Evolutionary conservation across 805 yeast genomes (phyloP).

Genomic region (Sugiyamaella smithiae): DNA sequence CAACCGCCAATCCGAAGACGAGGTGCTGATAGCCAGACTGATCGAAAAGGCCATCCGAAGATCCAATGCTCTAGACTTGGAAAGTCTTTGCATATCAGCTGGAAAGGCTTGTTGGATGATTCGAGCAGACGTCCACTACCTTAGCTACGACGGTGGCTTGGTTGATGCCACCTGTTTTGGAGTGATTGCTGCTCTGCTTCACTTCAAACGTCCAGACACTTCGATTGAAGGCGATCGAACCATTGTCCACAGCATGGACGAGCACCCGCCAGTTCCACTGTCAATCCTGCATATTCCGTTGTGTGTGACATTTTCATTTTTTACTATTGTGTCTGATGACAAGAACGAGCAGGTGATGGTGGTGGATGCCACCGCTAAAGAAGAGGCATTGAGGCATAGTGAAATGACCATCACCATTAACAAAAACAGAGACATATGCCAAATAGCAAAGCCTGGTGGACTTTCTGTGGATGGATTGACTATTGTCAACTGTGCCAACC

Average conservation of each 20-base stretch:
- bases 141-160: conserved; percentile 90
- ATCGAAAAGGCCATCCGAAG: conserved; percentile 90
- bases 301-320: conserved; percentile 85
- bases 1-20: conserved; percentile 71
- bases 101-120: conserved; percentile 90
- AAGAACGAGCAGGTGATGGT: conserved; percentile 31
- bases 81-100: conserved; percentile 83
- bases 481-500: conserved; percentile 64
- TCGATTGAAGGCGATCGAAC: conserved; percentile 50
- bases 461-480: conserved; percentile 70
- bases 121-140: conserved; percentile 83
- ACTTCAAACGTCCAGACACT: conserved; percentile 80
- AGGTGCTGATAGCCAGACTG: conserved; percentile 72
- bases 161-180: conserved; percentile 90
- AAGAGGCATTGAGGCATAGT: conserved; percentile 75
- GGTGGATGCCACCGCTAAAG: conserved; percentile 73
- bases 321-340: conserved; percentile 26
- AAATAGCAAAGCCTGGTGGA: conserved; percentile 87
- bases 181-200: conserved; percentile 80
- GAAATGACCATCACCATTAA: conserved; percentile 81
- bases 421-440: conserved; percentile 87
- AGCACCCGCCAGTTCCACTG: conserved; percentile 82
- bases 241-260: conserved; percentile 66
- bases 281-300: conserved; percentile 86
- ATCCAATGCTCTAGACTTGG: conserved; percentile 87